Evolutionary conservation across 1,284 basidiomycete species (phyloP), one percentile per base, ranked within the genome.

Genomic region (Ustilago trichophora): DNA sequence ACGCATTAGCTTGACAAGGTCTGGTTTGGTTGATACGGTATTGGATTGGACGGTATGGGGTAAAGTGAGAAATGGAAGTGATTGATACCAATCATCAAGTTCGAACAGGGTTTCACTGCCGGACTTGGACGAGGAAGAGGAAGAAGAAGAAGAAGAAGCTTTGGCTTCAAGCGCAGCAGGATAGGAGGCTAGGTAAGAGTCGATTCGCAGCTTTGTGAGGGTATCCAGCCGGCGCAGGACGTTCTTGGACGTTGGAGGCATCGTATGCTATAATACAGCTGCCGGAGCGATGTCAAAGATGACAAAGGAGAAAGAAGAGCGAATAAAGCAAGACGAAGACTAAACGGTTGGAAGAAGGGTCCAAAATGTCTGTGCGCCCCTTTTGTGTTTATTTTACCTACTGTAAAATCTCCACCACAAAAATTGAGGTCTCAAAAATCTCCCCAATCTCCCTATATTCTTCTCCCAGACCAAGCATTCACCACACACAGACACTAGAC

Each of bases 81-180:
- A 13, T 25, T 63, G 59, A 26, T 63, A 63, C 59, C 59, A 63
- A 2, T 6, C 15, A 32, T 63, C 59, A 3, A 62, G 43, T 0
- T 19, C 21, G 9, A 9, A 26, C 2, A 62, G 49, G 10, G 29
- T 18, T 7, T 56, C 46, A n/a, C n/a, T n/a, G 4, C 27, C 26
- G 3, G 25, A 7, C 15, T 32, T 35, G 4, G 18, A 0, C 4
- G 26, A 19, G 2, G 34, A 22, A n/a, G 24, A 21, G 9, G n/a
- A n/a, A n/a, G n/a, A n/a, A n/a, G 44, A 26, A 5, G 53, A 16
- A n/a, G n/a, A n/a, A n/a, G n/a, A n/a, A n/a, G n/a, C n/a, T 27
- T 57, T 57, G 42, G 8, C 4, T 0, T 9, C 13, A 7, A 57
- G n/a, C 1, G 54, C 47, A 0, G 41, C 32, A 3, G 54, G 31